A percentile compares a stretch with the other conserved stretches of the same genome.
Conservation (phyloP, 192 early-diverging fungal species). For the Entomortierella chlamydospora region DNA sequence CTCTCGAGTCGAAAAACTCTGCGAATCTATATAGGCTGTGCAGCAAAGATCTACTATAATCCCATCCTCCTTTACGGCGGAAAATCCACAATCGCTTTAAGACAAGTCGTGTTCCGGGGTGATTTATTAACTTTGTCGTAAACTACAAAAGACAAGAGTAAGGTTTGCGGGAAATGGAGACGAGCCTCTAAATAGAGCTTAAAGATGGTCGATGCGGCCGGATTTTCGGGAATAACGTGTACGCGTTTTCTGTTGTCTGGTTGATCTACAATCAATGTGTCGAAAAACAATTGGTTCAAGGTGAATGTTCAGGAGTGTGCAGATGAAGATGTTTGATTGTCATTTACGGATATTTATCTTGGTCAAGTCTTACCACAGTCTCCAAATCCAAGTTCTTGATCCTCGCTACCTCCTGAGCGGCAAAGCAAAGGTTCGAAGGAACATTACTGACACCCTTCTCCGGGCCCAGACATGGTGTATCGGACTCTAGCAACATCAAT, state of each 20-base stretch:
- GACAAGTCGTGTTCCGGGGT: too few relatives aligned
- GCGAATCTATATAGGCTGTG: too few relatives aligned
- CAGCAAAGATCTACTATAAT: too few relatives aligned
- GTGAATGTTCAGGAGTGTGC: background rate
- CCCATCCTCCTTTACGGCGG: too few relatives aligned
- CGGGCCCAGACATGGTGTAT: constrained; percentile 65
- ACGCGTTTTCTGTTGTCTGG: constrained; percentile 53
- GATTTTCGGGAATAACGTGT: constrained; percentile 53
- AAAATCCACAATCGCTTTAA: too few relatives aligned
- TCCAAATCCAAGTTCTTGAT: constrained; percentile 60
- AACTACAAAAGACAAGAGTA: too few relatives aligned
- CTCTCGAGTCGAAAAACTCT: too few relatives aligned
- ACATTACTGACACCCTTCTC: constrained; percentile 63
- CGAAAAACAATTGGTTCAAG: background rate
- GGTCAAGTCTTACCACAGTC: constrained; percentile 57
- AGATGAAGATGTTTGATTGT: background rate
- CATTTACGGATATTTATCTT: background rate
- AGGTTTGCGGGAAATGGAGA: too few relatives aligned
- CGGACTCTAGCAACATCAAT: constrained; percentile 66
- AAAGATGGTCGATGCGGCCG: constrained; percentile 35
- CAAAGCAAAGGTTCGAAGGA: constrained; percentile 57
- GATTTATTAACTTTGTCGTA: too few relatives aligned
- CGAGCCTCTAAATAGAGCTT: constrained; percentile 19
- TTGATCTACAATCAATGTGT: too few relatives aligned
- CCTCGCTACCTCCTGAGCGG: constrained; percentile 62